Evolutionary conservation across 768 basidiomycete species (phyloP).

Genomic region (Rickenella mellea): DNA sequence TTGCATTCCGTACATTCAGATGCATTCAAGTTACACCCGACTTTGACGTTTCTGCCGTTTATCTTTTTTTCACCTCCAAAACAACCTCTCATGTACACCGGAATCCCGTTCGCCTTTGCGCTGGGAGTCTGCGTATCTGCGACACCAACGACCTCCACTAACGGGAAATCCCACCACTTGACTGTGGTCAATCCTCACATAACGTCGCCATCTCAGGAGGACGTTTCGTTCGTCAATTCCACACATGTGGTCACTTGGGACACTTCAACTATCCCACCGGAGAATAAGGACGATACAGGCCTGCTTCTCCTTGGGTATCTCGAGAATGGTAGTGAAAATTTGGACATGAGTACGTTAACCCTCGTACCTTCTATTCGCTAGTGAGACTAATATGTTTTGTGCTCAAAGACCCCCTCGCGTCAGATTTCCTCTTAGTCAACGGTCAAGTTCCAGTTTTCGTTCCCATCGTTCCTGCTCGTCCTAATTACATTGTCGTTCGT

Average conservation of each 20-base stretch:
- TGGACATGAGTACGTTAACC: slow-evolving; percentile 34
- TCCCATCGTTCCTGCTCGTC: slow-evolving; percentile 21
- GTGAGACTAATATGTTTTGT: slow-evolving; percentile 7
- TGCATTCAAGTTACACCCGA: too few relatives aligned
- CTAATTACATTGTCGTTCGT: slow-evolving; percentile 28
- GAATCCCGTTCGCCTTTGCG: neutral
- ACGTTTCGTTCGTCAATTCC: neutral
- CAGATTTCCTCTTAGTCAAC: slow-evolving; percentile 19
- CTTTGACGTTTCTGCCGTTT: too few relatives aligned
- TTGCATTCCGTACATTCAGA: too few relatives aligned
- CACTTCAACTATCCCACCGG: slow-evolving; percentile 26
- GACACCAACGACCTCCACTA: neutral
- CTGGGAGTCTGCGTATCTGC: neutral
- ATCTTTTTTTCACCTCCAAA: too few relatives aligned
- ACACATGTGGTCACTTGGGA: slow-evolving; percentile 6
- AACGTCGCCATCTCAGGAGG: neutral
- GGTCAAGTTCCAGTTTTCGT: slow-evolving; percentile 25
- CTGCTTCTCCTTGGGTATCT: slow-evolving; percentile 35
- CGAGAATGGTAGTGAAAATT: slow-evolving; percentile 31
- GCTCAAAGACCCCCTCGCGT: slow-evolving; percentile 27
- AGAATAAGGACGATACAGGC: slow-evolving; percentile 26
- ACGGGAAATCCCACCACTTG: neutral
- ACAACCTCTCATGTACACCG: neutral
- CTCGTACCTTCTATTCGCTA: slow-evolving; percentile 16
- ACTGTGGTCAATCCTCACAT: neutral